These are phyloP conservation scores for Coix lacrymajobi DNA, from an alignment of 176 grass and related monocot species.

Conservation along the genomic window DNA sequence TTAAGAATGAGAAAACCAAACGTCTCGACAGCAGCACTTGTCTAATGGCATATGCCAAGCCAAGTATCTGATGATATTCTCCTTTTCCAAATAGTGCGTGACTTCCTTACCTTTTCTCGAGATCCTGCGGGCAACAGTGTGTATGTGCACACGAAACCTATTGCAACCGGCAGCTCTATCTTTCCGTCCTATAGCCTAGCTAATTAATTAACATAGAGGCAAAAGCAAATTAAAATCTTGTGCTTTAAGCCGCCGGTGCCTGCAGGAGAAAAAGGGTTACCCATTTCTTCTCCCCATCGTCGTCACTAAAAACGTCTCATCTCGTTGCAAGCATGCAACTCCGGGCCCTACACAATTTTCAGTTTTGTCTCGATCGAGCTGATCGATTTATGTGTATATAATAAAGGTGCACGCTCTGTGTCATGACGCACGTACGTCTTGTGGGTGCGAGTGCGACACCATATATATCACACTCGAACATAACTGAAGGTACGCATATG, in stretches of 20 bases:
- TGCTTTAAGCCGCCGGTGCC: slow-evolving; percentile 18
- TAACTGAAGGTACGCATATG: background rate
- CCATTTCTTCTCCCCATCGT: slow-evolving; percentile 14
- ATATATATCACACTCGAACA: background rate
- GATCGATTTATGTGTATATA: background rate
- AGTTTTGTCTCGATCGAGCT: background rate
- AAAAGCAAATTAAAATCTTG: slow-evolving; percentile 7
- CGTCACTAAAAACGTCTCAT: slow-evolving; percentile 38
- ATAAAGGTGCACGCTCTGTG: slow-evolving; percentile 9
- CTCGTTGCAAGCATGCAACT: slow-evolving; percentile 31
- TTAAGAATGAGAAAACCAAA: too few species aligned
- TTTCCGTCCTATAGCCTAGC: background rate
- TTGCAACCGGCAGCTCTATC: slow-evolving; percentile 20
- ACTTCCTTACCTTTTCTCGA: background rate
- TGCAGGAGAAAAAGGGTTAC: background rate
- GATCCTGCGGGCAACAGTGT: background rate
- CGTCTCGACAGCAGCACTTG: too few species aligned
- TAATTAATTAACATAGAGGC: slow-evolving; percentile 8
- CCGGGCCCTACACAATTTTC: background rate
- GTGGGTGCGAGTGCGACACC: background rate
- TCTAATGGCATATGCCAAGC: too few species aligned
- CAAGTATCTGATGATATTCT: too few species aligned
- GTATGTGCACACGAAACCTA: slow-evolving; percentile 33
- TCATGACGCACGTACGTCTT: slow-evolving; percentile 4
- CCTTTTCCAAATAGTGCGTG: too few species aligned